A percentile compares a stretch with the other conserved stretches of the same genome.
These are phyloP conservation scores for Chlorophyllum brunneum DNA, from an alignment of 768 basidiomycete genomes.

Conservation along the genomic window DNA sequence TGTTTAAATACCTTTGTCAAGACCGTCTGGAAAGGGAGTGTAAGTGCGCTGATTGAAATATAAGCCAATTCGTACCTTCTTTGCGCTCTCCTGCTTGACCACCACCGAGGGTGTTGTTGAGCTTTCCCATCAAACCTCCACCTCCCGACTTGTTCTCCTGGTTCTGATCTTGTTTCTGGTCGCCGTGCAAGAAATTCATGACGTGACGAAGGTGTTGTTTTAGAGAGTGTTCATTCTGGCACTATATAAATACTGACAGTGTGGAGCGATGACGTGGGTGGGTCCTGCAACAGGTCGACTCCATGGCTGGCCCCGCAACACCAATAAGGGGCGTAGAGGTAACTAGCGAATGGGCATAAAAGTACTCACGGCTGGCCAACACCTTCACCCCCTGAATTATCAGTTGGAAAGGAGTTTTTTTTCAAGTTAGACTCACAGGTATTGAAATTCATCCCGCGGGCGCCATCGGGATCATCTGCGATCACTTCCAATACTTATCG, in stretches of 20 bases:
- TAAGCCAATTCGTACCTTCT: constrained; percentile 24
- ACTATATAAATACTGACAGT: background rate
- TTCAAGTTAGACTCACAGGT: too few species aligned
- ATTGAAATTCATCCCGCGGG: too few species aligned
- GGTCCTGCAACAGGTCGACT: background rate
- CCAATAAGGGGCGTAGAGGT: too few species aligned
- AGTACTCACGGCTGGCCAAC: too few species aligned
- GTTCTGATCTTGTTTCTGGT: constrained; percentile 8
- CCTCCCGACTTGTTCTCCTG: constrained; percentile 9
- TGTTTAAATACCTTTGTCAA: constrained; percentile 32
- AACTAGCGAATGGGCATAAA: too few species aligned
- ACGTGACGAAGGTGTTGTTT: background rate
- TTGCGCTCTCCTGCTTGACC: constrained; percentile 30
- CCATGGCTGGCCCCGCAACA: background rate
- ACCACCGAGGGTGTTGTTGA: constrained; percentile 28
- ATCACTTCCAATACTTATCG: too few species aligned
- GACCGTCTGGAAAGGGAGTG: constrained; percentile 20
- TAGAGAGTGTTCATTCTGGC: background rate
- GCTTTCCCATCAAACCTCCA: constrained; percentile 26
- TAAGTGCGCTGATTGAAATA: too few species aligned
- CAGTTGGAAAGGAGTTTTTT: too few species aligned
- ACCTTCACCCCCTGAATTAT: too few species aligned
- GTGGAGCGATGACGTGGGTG: background rate
- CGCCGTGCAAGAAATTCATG: constrained; percentile 19
- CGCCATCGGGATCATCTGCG: too few species aligned